Percentiles rank a stretch among this genome's conserved stretches.
Conservation (phyloP, 1,284 basidiomycete genomes). For the Fomitiporia mediterranea region DNA sequence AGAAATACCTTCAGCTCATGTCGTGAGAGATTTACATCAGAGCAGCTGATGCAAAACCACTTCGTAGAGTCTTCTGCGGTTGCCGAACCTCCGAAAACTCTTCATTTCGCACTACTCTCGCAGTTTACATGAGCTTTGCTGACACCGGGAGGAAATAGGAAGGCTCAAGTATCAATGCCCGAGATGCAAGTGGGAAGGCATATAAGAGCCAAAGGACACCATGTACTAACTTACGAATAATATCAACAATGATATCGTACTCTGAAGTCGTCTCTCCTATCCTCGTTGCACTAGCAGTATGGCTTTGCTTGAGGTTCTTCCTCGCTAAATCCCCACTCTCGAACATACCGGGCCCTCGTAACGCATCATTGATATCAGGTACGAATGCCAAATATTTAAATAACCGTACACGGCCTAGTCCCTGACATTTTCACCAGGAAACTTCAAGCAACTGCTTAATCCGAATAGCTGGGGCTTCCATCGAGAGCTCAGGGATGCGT, state of each 20-base stretch:
- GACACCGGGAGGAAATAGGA: too few species aligned
- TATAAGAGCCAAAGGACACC: too few species aligned
- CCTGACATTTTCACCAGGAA: conserved; percentile 13
- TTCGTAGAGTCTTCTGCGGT: too few species aligned
- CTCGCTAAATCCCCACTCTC: conserved; percentile 8
- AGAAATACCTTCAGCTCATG: too few species aligned
- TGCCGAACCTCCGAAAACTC: too few species aligned
- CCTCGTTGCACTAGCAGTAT: neutral
- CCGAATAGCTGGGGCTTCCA: conserved; percentile 25
- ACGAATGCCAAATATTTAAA: neutral
- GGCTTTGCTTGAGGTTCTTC: neutral
- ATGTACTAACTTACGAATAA: too few species aligned
- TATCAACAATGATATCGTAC: neutral
- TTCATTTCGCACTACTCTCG: too few species aligned
- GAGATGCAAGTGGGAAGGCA: too few species aligned
- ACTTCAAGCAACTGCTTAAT: conserved; percentile 20
- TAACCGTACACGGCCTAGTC: neutral
- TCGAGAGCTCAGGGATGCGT: conserved; percentile 20
- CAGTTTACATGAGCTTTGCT: too few species aligned
- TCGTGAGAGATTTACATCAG: too few species aligned
- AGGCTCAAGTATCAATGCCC: too few species aligned
- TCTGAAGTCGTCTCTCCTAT: neutral
- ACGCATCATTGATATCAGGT: conserved; percentile 1
- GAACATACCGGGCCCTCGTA: conserved; percentile 1
- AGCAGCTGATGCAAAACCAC: too few species aligned